phyloP scores from a whole-genome alignment of 2,329 filamentous ascomycete genomes.

The Nectriaceae sp. region DNA sequence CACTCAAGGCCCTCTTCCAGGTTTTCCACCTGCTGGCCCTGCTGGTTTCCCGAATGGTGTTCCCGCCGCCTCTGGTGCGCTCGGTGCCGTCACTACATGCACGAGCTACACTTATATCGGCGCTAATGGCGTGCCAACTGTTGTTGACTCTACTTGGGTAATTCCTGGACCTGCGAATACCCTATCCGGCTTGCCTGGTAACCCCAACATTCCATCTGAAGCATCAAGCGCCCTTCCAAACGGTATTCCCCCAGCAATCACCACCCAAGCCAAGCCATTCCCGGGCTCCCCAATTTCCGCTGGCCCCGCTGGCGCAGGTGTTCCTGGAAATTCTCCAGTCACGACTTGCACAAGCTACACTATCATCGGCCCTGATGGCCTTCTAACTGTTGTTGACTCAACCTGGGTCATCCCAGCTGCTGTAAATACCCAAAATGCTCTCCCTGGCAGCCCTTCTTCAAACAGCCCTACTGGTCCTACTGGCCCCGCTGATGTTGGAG shows the following conservation, averaged over 20 bases:
- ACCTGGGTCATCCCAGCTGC: conserved; percentile 32
- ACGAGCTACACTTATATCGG: conserved; percentile 27
- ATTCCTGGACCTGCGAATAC: conserved; percentile 26
- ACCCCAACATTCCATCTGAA: conserved; percentile 10
- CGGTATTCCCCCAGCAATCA: conserved; percentile 12
- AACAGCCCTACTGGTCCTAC: conserved; percentile 2
- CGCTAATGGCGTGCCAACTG: conserved; percentile 26
- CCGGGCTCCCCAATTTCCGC: conserved; percentile 6
- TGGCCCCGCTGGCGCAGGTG: not conserved
- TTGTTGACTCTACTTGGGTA: conserved; percentile 36
- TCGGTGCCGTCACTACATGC: conserved; percentile 21
- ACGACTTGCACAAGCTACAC: conserved; percentile 25
- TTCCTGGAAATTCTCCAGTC: conserved; percentile 1
- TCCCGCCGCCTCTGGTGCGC: conserved; percentile 6
- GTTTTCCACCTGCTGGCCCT: conserved; percentile 3
- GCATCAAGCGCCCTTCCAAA: conserved; percentile 18
- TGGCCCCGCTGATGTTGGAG: not conserved
- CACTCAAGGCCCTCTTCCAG: conserved; percentile 9
- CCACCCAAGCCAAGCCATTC: conserved; percentile 9
- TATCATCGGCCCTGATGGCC: conserved; percentile 19
- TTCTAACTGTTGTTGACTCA: conserved; percentile 33
- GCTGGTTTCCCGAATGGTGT: conserved; percentile 6
- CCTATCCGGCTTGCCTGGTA: conserved; percentile 13
- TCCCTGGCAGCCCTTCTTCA: conserved; percentile 20
- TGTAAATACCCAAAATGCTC: conserved; percentile 17